Evolutionary conservation across 164 flowering plant species (phyloP).

Genomic region (Vitis labrusca): DNA sequence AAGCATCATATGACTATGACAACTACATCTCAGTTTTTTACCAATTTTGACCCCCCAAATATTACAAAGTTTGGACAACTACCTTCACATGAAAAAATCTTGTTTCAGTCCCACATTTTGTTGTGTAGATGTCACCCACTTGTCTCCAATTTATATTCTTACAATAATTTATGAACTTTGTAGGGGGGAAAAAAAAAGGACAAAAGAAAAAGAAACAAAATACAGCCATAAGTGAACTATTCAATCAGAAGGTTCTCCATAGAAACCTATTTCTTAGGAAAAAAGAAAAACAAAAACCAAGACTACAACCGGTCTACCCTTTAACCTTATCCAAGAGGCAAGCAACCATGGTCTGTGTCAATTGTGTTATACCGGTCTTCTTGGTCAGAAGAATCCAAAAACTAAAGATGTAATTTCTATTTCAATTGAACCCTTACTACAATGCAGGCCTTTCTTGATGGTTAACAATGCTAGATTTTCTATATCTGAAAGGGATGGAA

Average conservation of each 20-base stretch:
- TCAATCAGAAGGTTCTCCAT: not conserved
- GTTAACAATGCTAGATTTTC: slow-evolving; percentile 2
- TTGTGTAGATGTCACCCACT: not conserved
- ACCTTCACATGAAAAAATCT: not conserved
- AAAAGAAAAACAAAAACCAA: not conserved
- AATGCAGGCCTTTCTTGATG: not conserved
- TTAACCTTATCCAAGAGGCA: not conserved
- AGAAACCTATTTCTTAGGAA: not conserved
- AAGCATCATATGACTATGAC: not conserved
- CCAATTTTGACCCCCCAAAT: not conserved
- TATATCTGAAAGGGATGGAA: slow-evolving; percentile 13
- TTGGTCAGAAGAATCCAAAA: not conserved
- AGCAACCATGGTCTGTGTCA: not conserved
- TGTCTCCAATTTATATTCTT: not conserved
- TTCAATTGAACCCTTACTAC: not conserved
- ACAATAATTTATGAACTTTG: not conserved
- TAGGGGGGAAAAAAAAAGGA: not conserved
- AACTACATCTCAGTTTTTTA: not conserved
- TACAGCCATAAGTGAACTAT: not conserved
- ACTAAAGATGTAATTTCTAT: not conserved
- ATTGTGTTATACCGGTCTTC: not conserved
- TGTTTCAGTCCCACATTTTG: not conserved
- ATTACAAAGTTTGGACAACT: not conserved
- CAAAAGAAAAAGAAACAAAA: not conserved
- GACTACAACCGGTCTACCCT: not conserved